Evolutionary conservation across 495 filamentous ascomycete species (phyloP).

Genomic region (Xylaria longipes): DNA sequence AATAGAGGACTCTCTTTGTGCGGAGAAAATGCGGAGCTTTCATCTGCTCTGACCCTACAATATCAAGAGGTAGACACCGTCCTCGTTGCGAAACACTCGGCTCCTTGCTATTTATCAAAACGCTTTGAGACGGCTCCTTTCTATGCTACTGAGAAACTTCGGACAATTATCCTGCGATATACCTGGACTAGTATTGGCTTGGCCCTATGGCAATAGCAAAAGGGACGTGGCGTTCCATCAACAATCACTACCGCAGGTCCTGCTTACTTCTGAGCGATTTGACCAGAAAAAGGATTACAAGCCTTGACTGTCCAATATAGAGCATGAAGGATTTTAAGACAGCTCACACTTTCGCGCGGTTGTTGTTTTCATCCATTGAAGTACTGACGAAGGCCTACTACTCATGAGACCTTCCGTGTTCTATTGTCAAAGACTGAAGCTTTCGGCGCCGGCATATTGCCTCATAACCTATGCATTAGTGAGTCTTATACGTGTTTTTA

Average conservation of each 20-base stretch:
- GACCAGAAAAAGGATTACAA: not conserved
- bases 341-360: too few relatives aligned
- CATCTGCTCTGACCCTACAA: not conserved
- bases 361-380: not conserved
- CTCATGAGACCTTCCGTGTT: not conserved
- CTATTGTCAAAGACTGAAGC: not conserved
- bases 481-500: not conserved
- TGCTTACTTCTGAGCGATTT: not conserved
- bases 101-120: not conserved
- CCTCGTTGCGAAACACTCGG: not conserved
- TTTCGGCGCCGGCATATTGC: not conserved
- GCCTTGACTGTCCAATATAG: not conserved
- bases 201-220: not conserved
- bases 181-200: not conserved
- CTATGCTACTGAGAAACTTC: not conserved
- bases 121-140: not conserved
- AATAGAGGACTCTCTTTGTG: not conserved
- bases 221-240: not conserved
- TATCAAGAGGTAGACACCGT: not conserved
- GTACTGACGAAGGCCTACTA: not conserved
- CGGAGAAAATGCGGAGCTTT: constrained; percentile 12
- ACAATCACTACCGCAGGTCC: not conserved
- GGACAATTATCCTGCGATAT: not conserved
- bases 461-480: not conserved
- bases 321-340: not conserved